Evolutionary conservation across 495 filamentous ascomycete species (phyloP).

Genomic region (Penicillium subrubescens): DNA sequence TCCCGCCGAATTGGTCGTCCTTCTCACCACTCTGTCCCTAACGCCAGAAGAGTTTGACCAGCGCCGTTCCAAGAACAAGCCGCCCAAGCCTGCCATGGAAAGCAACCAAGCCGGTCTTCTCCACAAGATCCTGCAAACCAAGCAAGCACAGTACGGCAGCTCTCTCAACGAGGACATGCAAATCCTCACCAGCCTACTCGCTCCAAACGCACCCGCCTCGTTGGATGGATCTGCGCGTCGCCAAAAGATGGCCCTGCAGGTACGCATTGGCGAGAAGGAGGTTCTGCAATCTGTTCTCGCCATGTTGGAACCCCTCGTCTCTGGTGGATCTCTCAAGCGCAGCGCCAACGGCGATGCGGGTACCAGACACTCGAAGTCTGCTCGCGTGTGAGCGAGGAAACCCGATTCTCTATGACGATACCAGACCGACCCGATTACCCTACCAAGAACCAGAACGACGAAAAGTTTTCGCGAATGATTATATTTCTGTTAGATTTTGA

Average conservation of each 20-base stretch:
- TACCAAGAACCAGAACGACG: conserved; percentile 6
- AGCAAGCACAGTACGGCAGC: conserved; percentile 58
- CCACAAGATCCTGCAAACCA: conserved; percentile 31
- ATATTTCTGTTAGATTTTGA: conserved; percentile 38
- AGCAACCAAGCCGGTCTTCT: conserved; percentile 35
- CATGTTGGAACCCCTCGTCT: conserved; percentile 32
- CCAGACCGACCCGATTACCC: neutral
- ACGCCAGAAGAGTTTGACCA: conserved; percentile 42
- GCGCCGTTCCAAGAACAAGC: conserved; percentile 45
- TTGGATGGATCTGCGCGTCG: conserved; percentile 39
- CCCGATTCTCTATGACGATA: conserved; percentile 1
- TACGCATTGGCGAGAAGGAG: conserved; percentile 80
- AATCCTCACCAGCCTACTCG: conserved; percentile 44
- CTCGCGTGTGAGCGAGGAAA: conserved; percentile 25
- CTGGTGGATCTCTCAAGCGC: conserved; percentile 29
- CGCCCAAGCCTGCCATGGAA: conserved; percentile 45
- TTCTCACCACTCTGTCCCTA: conserved; percentile 49
- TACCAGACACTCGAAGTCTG: conserved; percentile 42
- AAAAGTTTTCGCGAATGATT: conserved; percentile 33
- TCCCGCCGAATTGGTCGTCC: conserved; percentile 50
- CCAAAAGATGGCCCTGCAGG: conserved; percentile 68
- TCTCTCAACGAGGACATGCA: conserved; percentile 62
- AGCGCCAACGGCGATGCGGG: conserved; percentile 34
- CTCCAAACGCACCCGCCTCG: conserved; percentile 19
- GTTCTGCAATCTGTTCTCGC: conserved; percentile 56